phyloP scores from a whole-genome alignment of 305 asterid species.

The Solanum aculeatissimum region DNA sequence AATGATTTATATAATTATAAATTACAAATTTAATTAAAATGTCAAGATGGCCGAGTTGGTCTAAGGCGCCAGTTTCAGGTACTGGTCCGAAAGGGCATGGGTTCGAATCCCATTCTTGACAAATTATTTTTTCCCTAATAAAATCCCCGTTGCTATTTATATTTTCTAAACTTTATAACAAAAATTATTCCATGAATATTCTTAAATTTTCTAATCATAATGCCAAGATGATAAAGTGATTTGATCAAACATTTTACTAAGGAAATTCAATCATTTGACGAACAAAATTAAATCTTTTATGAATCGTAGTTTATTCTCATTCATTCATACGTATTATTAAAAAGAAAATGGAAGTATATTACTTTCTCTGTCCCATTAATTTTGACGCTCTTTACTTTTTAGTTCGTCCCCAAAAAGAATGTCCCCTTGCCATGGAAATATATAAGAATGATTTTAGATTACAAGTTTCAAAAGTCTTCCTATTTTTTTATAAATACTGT shows the following conservation, averaged over 20 bases:
- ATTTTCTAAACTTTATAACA: not conserved
- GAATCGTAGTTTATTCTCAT: not conserved
- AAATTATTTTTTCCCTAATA: not conserved
- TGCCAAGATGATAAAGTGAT: not conserved
- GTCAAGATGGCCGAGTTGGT: constrained; percentile 13
- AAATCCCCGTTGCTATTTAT: not conserved
- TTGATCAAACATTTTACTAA: not conserved
- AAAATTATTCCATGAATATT: not conserved
- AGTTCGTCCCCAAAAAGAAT: too few species aligned
- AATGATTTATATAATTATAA: rapidly evolving
- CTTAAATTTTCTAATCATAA: not conserved
- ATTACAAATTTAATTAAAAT: rapidly evolving
- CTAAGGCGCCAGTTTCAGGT: constrained; percentile 12
- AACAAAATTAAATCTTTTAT: not conserved
- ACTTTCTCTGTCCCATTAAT: too few species aligned
- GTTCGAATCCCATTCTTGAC: constrained; percentile 7
- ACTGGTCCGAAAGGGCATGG: constrained; percentile 13
- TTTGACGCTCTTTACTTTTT: too few species aligned
- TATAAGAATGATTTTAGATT: too few species aligned
- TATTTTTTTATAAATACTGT: too few species aligned
- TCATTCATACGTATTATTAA: not conserved
- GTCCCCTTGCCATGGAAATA: too few species aligned
- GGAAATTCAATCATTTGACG: not conserved
- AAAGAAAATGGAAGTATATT: not conserved
- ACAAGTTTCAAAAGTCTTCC: too few species aligned